Evolutionary conservation across 495 filamentous ascomycete species (phyloP).

Genomic region (Talaromyces ruber): DNA sequence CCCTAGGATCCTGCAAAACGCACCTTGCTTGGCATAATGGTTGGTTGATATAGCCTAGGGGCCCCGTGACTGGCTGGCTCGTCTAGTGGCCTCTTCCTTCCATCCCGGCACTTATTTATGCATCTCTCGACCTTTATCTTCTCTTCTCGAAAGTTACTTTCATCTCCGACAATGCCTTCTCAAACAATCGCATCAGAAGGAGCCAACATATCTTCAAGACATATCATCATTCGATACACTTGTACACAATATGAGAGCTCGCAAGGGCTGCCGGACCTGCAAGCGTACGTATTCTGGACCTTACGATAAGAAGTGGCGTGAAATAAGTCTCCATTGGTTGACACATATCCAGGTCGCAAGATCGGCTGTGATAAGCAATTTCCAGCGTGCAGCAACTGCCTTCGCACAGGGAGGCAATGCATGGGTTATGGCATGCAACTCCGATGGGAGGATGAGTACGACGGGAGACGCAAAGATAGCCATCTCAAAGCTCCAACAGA

Average conservation of each 20-base stretch:
- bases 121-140: not conserved
- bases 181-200: not conserved
- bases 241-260: not conserved
- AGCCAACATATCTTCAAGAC: not conserved
- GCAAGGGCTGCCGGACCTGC: slow-evolving; percentile 1
- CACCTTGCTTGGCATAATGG: too few relatives aligned
- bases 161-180: not conserved
- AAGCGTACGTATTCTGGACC: not conserved
- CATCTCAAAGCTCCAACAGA: not conserved
- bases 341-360: not conserved
- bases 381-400: not conserved
- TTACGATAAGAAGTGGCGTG: too few relatives aligned
- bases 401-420: not conserved
- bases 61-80: too few relatives aligned
- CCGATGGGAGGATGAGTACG: not conserved
- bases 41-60: too few relatives aligned
- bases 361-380: slow-evolving; percentile 3
- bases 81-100: not conserved
- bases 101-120: not conserved
- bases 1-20: too few relatives aligned
- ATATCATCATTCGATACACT: not conserved
- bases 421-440: not conserved
- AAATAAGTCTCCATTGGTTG: not conserved
- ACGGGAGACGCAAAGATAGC: not conserved
- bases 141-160: not conserved